Evolutionary conservation across 2,329 filamentous ascomycete genomes (phyloP).

Genomic region (Metarhizium album): DNA sequence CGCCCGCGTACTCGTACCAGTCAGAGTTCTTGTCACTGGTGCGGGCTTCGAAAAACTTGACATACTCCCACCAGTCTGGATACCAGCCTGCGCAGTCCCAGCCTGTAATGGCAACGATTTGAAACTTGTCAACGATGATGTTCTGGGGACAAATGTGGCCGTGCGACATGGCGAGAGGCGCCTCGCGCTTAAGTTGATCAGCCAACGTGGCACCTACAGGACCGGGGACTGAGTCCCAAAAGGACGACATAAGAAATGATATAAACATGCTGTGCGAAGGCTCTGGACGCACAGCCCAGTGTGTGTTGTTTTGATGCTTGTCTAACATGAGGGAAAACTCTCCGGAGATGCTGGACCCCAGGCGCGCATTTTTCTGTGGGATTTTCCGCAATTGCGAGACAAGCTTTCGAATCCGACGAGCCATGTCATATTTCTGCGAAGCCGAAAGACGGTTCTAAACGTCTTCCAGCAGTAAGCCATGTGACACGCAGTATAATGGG

Average conservation of each 20-base stretch:
- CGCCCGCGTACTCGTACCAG: constrained; percentile 21
- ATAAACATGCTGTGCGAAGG: constrained; percentile 12
- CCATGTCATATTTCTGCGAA: constrained; percentile 13
- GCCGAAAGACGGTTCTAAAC: constrained; percentile 15
- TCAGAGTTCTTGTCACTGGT: constrained; percentile 17
- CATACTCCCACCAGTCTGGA: constrained; percentile 25
- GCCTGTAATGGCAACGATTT: constrained; percentile 16
- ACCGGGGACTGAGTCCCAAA: constrained; percentile 15
- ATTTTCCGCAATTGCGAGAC: constrained; percentile 13
- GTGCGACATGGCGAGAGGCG: constrained; percentile 14
- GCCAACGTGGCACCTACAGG: constrained; percentile 13
- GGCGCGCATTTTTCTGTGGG: background rate
- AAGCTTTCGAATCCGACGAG: constrained; percentile 17
- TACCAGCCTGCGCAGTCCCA: constrained; percentile 23
- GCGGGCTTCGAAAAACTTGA: constrained; percentile 22
- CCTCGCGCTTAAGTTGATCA: constrained; percentile 10
- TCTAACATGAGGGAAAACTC: constrained; percentile 17
- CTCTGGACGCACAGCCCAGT: constrained; percentile 16
- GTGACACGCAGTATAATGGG: constrained; percentile 4
- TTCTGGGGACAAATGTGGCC: constrained; percentile 18
- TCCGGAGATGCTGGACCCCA: constrained; percentile 12
- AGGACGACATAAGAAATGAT: constrained; percentile 16
- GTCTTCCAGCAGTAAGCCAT: constrained; percentile 19
- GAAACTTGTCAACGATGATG: constrained; percentile 16
- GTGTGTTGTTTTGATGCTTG: constrained; percentile 16